These are phyloP conservation scores for Clarireedia hainanense DNA, from an alignment of 2,329 filamentous ascomycete species.

Conservation along the genomic window DNA sequence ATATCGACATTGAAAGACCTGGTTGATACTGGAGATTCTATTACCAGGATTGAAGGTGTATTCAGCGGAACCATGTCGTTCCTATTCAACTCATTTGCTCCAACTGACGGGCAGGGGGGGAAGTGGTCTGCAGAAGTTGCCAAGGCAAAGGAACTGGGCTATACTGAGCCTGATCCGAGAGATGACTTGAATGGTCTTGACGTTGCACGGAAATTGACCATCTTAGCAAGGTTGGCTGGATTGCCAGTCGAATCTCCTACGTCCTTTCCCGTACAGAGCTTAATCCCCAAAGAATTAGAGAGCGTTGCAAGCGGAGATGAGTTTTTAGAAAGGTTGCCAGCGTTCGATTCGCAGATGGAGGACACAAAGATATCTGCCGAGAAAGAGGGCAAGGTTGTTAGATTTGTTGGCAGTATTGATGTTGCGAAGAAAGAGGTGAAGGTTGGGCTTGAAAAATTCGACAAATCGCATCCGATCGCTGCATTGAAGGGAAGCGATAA, in stretches of 20 bases:
- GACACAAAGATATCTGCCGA: slow-evolving; percentile 77
- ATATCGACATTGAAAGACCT: slow-evolving; percentile 91
- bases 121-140: slow-evolving; percentile 87
- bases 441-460: slow-evolving; percentile 86
- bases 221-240: slow-evolving; percentile 79
- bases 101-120: slow-evolving; percentile 64
- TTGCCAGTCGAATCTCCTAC: slow-evolving; percentile 75
- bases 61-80: slow-evolving; percentile 98
- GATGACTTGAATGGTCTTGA: slow-evolving; percentile 84
- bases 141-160: slow-evolving; percentile 87
- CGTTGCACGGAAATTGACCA: slow-evolving; percentile 93
- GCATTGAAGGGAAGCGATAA: slow-evolving; percentile 96
- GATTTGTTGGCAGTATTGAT: slow-evolving; percentile 92
- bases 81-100: slow-evolving; percentile 95
- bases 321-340: slow-evolving; percentile 72
- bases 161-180: slow-evolving; percentile 80
- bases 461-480: slow-evolving; percentile 83
- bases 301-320: slow-evolving; percentile 69
- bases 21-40: slow-evolving; percentile 86
- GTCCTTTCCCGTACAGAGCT: slow-evolving; percentile 84
- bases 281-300: slow-evolving; percentile 85
- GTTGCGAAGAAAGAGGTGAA: slow-evolving; percentile 73
- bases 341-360: slow-evolving; percentile 88
- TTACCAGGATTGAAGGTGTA: slow-evolving; percentile 90
- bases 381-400: slow-evolving; percentile 81